phyloP scores from a whole-genome alignment of 2,329 filamentous ascomycete genomes.

The Didymella glomerata region DNA sequence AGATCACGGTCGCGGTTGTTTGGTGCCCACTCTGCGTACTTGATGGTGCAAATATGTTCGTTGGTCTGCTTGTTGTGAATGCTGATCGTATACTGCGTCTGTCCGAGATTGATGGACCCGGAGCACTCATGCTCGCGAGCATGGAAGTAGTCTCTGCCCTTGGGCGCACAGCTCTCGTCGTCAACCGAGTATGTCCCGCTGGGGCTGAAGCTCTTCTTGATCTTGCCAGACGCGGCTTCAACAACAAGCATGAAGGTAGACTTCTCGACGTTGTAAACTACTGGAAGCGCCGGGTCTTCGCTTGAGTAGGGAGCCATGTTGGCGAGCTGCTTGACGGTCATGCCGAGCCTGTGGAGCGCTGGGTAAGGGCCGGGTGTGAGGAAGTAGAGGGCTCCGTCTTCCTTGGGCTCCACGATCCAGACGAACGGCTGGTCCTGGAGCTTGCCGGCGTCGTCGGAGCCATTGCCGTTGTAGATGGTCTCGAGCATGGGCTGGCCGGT shows the following conservation, averaged over 20 bases:
- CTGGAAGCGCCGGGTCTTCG: constrained; percentile 68
- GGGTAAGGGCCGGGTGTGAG: constrained; percentile 73
- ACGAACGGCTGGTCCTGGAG: constrained; percentile 80
- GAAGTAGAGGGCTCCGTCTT: constrained; percentile 86
- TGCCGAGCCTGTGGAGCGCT: constrained; percentile 70
- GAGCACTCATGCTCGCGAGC: constrained; percentile 69
- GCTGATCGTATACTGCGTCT: constrained; percentile 87
- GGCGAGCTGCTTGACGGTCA: constrained; percentile 87
- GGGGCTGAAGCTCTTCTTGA: constrained; percentile 85
- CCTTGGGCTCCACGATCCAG: constrained; percentile 93
- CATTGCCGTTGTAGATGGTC: constrained; percentile 77
- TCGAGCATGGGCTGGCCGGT: constrained; percentile 90
- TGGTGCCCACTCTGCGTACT: constrained; percentile 92
- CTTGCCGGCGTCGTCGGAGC: constrained; percentile 50
- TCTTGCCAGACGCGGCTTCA: constrained; percentile 82
- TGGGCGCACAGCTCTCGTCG: constrained; percentile 77
- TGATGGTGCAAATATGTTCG: constrained; percentile 83
- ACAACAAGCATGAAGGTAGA: constrained; percentile 89
- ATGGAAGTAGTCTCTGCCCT: constrained; percentile 64
- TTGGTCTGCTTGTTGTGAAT: constrained; percentile 80
- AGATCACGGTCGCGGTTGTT: constrained; percentile 92
- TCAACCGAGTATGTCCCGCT: constrained; percentile 72
- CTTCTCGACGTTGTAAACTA: constrained; percentile 92
- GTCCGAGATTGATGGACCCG: constrained; percentile 79
- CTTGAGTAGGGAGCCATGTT: constrained; percentile 81